A percentile compares a stretch with the other conserved stretches of the same genome.
phyloP scores from a whole-genome alignment of 1,284 basidiomycete genomes.

The Austropuccinia psidii region DNA sequence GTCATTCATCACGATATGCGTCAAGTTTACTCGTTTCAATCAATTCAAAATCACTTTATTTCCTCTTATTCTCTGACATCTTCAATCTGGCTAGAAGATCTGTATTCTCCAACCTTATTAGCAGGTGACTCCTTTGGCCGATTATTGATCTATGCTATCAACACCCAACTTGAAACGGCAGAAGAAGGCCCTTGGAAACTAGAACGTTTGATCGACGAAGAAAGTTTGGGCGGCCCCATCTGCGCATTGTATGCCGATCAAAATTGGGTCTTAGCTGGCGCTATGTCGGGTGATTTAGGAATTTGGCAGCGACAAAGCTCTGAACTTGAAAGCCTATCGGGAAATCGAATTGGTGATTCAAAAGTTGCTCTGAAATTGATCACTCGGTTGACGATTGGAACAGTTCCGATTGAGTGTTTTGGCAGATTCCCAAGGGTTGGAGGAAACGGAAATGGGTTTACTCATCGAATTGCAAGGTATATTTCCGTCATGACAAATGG shows the following conservation, averaged over 20 bases:
- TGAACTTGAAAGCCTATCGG: neutral
- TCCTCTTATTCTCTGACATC: neutral
- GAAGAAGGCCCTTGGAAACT: neutral
- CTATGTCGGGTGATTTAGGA: conserved; percentile 19
- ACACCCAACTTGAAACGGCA: neutral
- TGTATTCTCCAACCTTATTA: neutral
- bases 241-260: conserved; percentile 24
- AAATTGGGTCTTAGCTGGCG: conserved; percentile 18
- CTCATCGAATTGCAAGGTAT: neutral
- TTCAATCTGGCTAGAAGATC: conserved; percentile 22
- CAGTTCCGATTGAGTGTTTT: conserved; percentile 20
- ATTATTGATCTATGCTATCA: conserved; percentile 8
- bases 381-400: conserved; percentile 10
- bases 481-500: conserved; percentile 20
- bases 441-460: neutral
- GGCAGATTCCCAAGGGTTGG: conserved; percentile 15
- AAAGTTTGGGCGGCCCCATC: conserved; percentile 4
- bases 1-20: neutral
- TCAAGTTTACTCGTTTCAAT: neutral
- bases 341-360: neutral
- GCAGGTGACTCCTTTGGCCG: conserved; percentile 17
- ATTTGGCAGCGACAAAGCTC: neutral
- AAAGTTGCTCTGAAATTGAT: neutral
- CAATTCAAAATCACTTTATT: neutral
- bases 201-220: conserved; percentile 8